Percentiles rank a stretch among this genome's conserved stretches.
phyloP scores from a whole-genome alignment of 129 eudicot species.

The carrot (Daucus carota) region DH1_v3.0 NC_030382.2:14096501-14097000 shows the following conservation, averaged over 20 bases:
- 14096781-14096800: slow-evolving; percentile 57
- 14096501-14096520: not conserved
- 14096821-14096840: slow-evolving; percentile 65
- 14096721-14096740: not conserved
- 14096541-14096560: not conserved
- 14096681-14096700: not conserved
- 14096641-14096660: not conserved
- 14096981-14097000: slow-evolving; percentile 1
- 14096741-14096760: slow-evolving; percentile 24
- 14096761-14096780: slow-evolving; percentile 51
- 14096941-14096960: not conserved
- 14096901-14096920: not conserved
- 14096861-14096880: slow-evolving; percentile 69
- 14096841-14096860: slow-evolving; percentile 56
- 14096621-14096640: not conserved
- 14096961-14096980: slow-evolving; percentile 2
- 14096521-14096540: not conserved
- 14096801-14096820: slow-evolving; percentile 57
- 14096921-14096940: slow-evolving; percentile 23
- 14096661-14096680: not conserved
- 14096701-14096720: not conserved
- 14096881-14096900: slow-evolving; percentile 65
- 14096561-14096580: not conserved
- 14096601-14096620: not conserved
- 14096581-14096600: not conserved